Base-by-base conservation (phyloP, 495 filamentous ascomycete genomes). In the Xylaria cubensis region DNA sequence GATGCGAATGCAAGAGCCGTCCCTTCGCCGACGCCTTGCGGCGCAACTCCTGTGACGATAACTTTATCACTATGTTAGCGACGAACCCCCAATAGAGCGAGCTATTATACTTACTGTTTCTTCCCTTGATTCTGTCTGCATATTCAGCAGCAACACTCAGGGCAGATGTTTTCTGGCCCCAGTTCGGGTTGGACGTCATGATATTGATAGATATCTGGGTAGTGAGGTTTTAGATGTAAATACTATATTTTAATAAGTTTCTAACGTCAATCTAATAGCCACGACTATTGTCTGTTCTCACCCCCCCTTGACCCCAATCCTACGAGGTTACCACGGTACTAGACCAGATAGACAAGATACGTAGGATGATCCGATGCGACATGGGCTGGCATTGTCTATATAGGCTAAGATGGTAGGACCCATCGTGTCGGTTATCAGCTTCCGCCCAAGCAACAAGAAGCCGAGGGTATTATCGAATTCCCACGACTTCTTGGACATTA, bases 1-100 rank as follows among this genome's bases (percentile, higher is more conserved):
- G 86, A 86, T 13, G 87, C 88, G 48, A 90, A 82, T 15, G 87
- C 84, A 1, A 85, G 48, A 1, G 85, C 87, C 15, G 86, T 87
- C 0, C 84, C 78, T 46, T 84, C 83, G 4, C 88, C 89, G 29
- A 90, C 83, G 24, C 85, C 83, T 26, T 84, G 82, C 26, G 86
- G 86, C 46, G 84, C 83, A 42, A 90, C 82, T 4, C 88, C 86
- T 0, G 86, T 88, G 48, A 86, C 77, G 21, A 88, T 67, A 42
- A 88, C 81, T 82, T 41, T 32, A 42, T 24, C 2, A 17, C 1
- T 24, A 0, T 19, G 42, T 64, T 4, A 72, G 72, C 44, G 64
- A 70, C 41, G 17, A 24, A 5, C 36, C 10, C n/a, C 4, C 41
- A 2, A 29, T 10, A 19, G 8, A 5, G 3, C 69, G 15, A 19